Percentiles rank a stretch among this genome's conserved stretches.
Conservation (phyloP, 495 filamentous ascomycete species). For the Aspergillus nidulans region DNA sequence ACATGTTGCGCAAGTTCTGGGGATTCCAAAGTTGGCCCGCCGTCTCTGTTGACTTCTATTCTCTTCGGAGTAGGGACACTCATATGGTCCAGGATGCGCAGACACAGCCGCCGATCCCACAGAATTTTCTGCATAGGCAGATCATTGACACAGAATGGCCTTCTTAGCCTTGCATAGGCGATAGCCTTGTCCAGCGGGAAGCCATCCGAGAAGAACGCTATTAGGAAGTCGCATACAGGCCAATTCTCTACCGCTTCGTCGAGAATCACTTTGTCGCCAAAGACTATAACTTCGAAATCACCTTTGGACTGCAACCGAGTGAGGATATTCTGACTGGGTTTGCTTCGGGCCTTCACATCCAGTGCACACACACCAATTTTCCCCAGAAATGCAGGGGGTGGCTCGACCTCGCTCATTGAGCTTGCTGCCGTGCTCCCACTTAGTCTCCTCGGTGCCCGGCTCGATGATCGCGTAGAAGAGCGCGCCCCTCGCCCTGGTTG, state of each 20-base stretch:
- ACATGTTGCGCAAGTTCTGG: constrained; percentile 73
- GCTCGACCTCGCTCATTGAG: constrained; percentile 48
- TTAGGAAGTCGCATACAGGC: constrained; percentile 79
- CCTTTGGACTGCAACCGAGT: constrained; percentile 84
- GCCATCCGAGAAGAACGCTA: constrained; percentile 96
- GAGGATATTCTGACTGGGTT: constrained; percentile 91
- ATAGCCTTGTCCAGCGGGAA: constrained; percentile 98
- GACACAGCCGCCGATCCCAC: constrained; percentile 90
- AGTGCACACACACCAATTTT: constrained; percentile 91
- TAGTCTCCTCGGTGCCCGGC: constrained; percentile 66
- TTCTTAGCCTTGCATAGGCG: constrained; percentile 83
- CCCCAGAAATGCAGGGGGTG: constrained; percentile 39
- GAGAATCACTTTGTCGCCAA: constrained; percentile 96
- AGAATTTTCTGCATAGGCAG: constrained; percentile 96
- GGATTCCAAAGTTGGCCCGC: constrained; percentile 74
- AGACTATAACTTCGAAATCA: constrained; percentile 94
- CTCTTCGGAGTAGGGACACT: constrained; percentile 83
- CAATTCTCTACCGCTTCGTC: constrained; percentile 75
- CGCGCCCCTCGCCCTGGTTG: constrained; percentile 27
- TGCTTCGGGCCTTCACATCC: constrained; percentile 93
- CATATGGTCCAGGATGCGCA: constrained; percentile 82
- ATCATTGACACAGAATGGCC: constrained; percentile 96
- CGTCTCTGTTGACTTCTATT: constrained; percentile 92
- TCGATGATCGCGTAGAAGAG: constrained; percentile 59
- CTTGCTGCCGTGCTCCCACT: constrained; percentile 74